Percentiles rank a stretch among this genome's conserved stretches.
Evolutionary conservation across 805 yeast genomes (phyloP).

Genomic region (Candida berthetii): DNA sequence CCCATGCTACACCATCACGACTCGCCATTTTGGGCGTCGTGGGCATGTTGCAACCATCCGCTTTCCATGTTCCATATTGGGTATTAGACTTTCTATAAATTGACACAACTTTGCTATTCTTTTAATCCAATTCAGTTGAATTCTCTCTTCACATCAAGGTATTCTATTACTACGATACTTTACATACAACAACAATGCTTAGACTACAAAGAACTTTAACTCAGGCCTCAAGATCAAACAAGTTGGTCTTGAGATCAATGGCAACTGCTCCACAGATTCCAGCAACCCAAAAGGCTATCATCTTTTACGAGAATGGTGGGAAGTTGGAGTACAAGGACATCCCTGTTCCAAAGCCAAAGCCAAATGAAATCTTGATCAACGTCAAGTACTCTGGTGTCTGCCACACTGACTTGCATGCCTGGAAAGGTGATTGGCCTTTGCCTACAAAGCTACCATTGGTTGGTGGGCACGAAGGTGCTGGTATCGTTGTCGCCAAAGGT

Average conservation of each 20-base stretch:
- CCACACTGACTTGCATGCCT: conserved; percentile 65
- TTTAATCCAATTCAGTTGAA: too few species aligned
- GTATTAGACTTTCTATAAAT: too few species aligned
- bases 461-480: conserved; percentile 69
- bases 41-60: too few species aligned
- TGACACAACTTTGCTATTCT: too few species aligned
- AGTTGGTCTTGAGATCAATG: not conserved
- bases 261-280: conserved; percentile 26
- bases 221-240: not conserved
- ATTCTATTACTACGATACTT: too few species aligned
- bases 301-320: conserved; percentile 41
- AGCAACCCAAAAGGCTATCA: conserved; percentile 38
- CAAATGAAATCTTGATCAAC: conserved; percentile 53
- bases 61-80: too few species aligned
- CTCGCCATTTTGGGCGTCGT: too few species aligned
- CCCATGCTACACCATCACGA: too few species aligned
- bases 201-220: not conserved
- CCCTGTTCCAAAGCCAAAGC: conserved; percentile 49
- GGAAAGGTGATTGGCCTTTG: conserved; percentile 70
- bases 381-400: conserved; percentile 66
- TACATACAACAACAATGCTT: too few species aligned
- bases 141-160: too few species aligned
- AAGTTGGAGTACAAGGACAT: conserved; percentile 38
- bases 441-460: conserved; percentile 49
- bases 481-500: conserved; percentile 56